Conservation (phyloP, 371 early-diverging fungal genomes). For the Mucor irregularis region DNA sequence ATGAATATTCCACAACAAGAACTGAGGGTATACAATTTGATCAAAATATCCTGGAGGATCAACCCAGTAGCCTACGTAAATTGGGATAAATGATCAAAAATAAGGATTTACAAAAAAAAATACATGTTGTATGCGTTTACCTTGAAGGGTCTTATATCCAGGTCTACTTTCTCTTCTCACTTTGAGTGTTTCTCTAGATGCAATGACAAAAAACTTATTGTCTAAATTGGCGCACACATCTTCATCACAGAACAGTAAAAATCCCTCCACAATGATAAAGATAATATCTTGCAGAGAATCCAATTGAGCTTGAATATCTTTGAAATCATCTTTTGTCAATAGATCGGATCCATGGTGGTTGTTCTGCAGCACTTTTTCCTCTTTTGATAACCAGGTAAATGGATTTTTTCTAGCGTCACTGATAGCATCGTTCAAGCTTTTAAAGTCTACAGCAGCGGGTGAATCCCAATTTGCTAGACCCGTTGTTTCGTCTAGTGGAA, state of each 20-base stretch:
- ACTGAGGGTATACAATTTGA: conserved; percentile 76
- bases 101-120: neutral
- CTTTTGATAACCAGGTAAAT: neutral
- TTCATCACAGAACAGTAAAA: conserved; percentile 58
- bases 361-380: conserved; percentile 18
- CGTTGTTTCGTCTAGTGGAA: conserved; percentile 61
- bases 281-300: conserved; percentile 8
- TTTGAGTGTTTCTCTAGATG: conserved; percentile 56
- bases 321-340: neutral
- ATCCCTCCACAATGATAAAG: conserved; percentile 76
- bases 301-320: neutral
- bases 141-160: conserved; percentile 73
- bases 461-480: conserved; percentile 81
- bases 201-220: conserved; percentile 58
- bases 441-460: conserved; percentile 64
- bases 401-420: conserved; percentile 37
- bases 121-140: conserved; percentile 34
- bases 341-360: conserved; percentile 23
- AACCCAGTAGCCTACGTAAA: conserved; percentile 47
- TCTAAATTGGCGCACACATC: conserved; percentile 54
- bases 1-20: conserved; percentile 50
- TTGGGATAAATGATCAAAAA: no score
- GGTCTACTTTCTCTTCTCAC: conserved; percentile 59
- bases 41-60: conserved; percentile 83
- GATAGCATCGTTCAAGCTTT: conserved; percentile 23